These are phyloP conservation scores for Mycotypha africana DNA, from an alignment of 371 early-diverging fungal genomes.

Conservation along the genomic window DNA sequence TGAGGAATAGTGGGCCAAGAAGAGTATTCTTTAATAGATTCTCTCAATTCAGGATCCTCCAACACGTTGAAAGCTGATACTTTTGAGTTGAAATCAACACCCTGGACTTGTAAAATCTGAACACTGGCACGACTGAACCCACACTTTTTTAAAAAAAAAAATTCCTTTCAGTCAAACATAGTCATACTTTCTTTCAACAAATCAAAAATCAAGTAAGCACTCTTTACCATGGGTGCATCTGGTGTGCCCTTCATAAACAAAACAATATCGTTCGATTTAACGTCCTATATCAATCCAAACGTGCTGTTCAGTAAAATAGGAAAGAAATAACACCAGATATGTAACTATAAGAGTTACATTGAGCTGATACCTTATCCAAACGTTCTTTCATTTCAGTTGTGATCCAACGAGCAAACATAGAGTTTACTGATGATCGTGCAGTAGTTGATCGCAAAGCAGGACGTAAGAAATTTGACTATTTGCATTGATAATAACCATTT, in stretches of 20 bases:
- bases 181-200: background rate
- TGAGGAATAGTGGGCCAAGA: constrained; percentile 99
- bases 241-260: constrained; percentile 97
- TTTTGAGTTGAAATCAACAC: constrained; percentile 61
- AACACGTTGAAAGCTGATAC: constrained; percentile 83
- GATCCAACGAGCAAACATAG: constrained; percentile 70
- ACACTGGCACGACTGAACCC: constrained; percentile 91
- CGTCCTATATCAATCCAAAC: constrained; percentile 35
- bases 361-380: constrained; percentile 48
- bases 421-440: constrained; percentile 10
- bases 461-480: constrained; percentile 35
- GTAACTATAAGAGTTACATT: too few relatives aligned
- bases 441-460: constrained; percentile 29
- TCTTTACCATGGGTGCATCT: constrained; percentile 59
- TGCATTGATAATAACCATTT: background rate
- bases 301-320: background rate
- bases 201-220: too few relatives aligned
- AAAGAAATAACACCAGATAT: background rate
- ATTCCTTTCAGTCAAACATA: background rate
- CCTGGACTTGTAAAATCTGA: constrained; percentile 84
- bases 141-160: constrained; percentile 50
- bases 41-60: constrained; percentile 84
- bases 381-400: constrained; percentile 65
- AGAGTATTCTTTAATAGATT: constrained; percentile 92
- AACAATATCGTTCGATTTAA: constrained; percentile 66